These are phyloP conservation scores for Thelonectria discophora DNA, from an alignment of 2,329 filamentous ascomycete species.

Conservation along the genomic window DNA sequence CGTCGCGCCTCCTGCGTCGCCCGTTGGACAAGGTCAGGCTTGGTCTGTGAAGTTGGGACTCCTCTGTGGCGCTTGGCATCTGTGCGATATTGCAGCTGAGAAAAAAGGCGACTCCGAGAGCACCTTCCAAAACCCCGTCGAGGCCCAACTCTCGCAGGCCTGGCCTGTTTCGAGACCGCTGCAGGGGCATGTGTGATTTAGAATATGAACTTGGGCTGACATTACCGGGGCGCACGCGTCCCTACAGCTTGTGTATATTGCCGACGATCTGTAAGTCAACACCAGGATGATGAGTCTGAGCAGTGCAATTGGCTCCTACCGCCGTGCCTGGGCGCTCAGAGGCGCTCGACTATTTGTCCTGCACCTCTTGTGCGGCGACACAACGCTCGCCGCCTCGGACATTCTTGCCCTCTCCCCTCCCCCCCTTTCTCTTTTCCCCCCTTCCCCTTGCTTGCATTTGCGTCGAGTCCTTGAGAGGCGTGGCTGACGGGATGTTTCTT, in stretches of 20 bases:
- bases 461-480: slow-evolving; percentile 28
- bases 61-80: slow-evolving; percentile 21
- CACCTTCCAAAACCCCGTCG: slow-evolving; percentile 20
- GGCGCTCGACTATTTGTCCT: slow-evolving; percentile 28
- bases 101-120: slow-evolving; percentile 22
- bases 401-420: slow-evolving; percentile 22
- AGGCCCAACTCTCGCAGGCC: slow-evolving; percentile 19
- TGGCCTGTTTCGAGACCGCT: slow-evolving; percentile 19
- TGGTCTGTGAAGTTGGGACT: slow-evolving; percentile 19
- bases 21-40: slow-evolving; percentile 6
- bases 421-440: background rate
- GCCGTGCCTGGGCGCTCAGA: slow-evolving; percentile 29
- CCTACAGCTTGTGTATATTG: slow-evolving; percentile 83
- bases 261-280: slow-evolving; percentile 83
- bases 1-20: slow-evolving; percentile 9
- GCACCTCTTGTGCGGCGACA: slow-evolving; percentile 31
- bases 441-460: slow-evolving; percentile 26
- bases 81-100: slow-evolving; percentile 27
- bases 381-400: slow-evolving; percentile 20
- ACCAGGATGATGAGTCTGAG: slow-evolving; percentile 40
- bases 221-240: slow-evolving; percentile 42
- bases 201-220: slow-evolving; percentile 45
- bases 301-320: slow-evolving; percentile 34
- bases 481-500: slow-evolving; percentile 41
- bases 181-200: slow-evolving; percentile 31